phyloP scores from a whole-genome alignment of 2,329 filamentous ascomycete species.

The Colletotrichum tabaci region DNA sequence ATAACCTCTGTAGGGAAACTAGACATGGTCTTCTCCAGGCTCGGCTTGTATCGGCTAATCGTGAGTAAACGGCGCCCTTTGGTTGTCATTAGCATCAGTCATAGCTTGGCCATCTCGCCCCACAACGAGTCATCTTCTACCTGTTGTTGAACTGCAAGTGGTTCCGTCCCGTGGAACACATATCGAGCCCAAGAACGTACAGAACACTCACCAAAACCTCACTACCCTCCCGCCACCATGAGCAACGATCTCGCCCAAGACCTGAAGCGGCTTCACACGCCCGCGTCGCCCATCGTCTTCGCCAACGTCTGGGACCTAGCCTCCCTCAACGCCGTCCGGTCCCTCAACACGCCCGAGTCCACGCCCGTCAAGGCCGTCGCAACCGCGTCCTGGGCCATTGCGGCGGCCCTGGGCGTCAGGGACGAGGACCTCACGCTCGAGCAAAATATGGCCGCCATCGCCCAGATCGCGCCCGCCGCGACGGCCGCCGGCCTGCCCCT shows the following conservation, averaged over 20 bases:
- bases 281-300: conserved; percentile 66
- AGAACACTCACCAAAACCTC: not conserved
- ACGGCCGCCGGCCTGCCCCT: conserved; percentile 61
- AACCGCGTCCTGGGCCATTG: conserved; percentile 67
- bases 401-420: conserved; percentile 58
- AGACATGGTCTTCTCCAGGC: too few relatives aligned
- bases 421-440: conserved; percentile 66
- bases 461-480: conserved; percentile 60
- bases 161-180: too few relatives aligned
- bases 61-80: too few relatives aligned
- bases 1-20: too few relatives aligned
- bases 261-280: conserved; percentile 63
- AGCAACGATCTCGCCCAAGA: conserved; percentile 52
- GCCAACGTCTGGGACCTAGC: conserved; percentile 70
- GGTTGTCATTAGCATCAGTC: too few relatives aligned
- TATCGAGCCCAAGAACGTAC: not conserved
- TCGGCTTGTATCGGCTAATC: too few relatives aligned
- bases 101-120: not conserved
- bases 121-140: not conserved
- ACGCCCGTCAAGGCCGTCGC: conserved; percentile 61
- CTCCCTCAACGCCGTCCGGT: conserved; percentile 61
- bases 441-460: conserved; percentile 65
- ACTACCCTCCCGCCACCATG: not conserved
- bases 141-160: not conserved
- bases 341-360: conserved; percentile 53